Base-by-base conservation (phyloP, 2,329 filamentous ascomycete genomes). In the Exutisphaerella laricina region DNA sequence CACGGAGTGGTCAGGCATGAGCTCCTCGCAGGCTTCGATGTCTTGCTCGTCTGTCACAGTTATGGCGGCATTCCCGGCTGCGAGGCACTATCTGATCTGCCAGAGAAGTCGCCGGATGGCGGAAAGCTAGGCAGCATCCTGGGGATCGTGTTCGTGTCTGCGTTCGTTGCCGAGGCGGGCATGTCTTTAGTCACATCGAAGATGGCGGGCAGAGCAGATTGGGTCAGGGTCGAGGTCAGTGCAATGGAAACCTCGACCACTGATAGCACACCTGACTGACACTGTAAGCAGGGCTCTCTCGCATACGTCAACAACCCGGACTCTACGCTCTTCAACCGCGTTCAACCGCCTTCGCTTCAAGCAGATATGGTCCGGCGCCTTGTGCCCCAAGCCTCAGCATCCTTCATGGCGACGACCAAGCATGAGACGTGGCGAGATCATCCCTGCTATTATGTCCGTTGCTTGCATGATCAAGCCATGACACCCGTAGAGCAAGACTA, bases 91-190 rank as follows among this genome's bases (percentile, higher is more conserved):
- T 41, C 38, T 6, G 33, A 47, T 1, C 21, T 55, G 2, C 40
- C 44, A 4, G 25, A 38, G 21, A 36, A 42, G n/a, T 8, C 30
- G 5, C n/a, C 21, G 9, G n/a, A 16, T 7, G 41, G 17, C 38
- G 31, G 13, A 12, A 16, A 39, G 33, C 13, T 41, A 3, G 49
- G 49, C 3, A 42, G 33, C 17, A 34, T 55, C n/a, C 33, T 49
- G 3, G 45, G 46, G 2, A 49, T 53, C 4, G 48, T 55, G 33
- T 55, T 50, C 38, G 45, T 55, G 7, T 48, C 52, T 8, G 50
- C 52, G 1, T 53, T 55, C 29, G 45, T 55, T 1, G 43, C 44
- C 13, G 49, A 52, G 34, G 40, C 37, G 23, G 47, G 44, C 6
- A 46, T 49, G 22, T 41, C 30, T 17, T 41, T 52, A 2, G 35